A percentile compares a stretch with the other conserved stretches of the same genome.
Evolutionary conservation across 2,329 filamentous ascomycete species (phyloP).

Genomic region (Colletotrichum cordylinicola): DNA sequence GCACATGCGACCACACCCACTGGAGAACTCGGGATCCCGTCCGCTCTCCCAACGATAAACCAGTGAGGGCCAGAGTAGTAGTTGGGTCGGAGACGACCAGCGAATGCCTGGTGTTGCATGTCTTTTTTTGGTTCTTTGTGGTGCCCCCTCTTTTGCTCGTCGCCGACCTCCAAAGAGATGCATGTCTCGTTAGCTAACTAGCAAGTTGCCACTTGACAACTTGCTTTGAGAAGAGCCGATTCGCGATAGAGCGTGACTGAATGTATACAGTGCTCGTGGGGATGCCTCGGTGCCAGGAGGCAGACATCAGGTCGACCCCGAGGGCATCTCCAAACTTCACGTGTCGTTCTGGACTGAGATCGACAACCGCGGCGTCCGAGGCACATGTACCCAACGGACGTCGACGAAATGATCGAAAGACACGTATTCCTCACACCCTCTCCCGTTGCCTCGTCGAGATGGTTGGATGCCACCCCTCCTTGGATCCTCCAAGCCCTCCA

Average conservation of each 20-base stretch:
- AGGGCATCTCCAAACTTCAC: background rate
- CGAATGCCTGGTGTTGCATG: constrained; percentile 16
- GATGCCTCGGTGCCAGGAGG: background rate
- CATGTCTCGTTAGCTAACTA: background rate
- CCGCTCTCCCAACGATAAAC: constrained; percentile 17
- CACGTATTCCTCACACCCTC: background rate
- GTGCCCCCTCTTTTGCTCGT: background rate
- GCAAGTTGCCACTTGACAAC: background rate
- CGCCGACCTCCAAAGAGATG: background rate
- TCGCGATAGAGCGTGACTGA: background rate
- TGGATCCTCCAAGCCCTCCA: background rate
- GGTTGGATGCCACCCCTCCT: background rate
- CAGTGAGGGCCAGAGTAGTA: constrained; percentile 15
- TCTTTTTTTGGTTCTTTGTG: background rate
- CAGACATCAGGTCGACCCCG: background rate
- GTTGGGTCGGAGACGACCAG: constrained; percentile 5
- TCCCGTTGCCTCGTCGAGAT: background rate
- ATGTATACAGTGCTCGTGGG: background rate
- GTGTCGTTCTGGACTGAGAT: background rate
- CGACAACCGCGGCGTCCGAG: background rate
- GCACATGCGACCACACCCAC: constrained; percentile 17
- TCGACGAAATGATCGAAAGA: background rate
- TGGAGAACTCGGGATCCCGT: constrained; percentile 18
- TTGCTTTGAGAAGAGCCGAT: background rate
- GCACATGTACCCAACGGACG: accelerated